These are phyloP conservation scores for Penicillium mononematosum DNA, from an alignment of 495 filamentous ascomycete genomes.

Conservation along the genomic window DNA sequence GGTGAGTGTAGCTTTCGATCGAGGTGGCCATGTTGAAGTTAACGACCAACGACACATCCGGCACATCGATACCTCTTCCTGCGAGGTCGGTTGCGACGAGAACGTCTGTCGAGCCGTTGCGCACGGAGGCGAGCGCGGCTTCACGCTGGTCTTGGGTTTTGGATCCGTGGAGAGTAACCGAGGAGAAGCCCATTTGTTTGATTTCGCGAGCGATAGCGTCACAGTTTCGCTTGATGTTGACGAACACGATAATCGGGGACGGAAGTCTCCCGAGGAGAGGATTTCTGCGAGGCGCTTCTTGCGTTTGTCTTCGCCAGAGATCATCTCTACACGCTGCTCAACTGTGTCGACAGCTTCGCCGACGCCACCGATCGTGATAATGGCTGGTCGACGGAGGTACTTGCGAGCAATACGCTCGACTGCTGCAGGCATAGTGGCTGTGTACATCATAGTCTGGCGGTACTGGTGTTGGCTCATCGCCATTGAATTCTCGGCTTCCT, in stretches of 20 bases:
- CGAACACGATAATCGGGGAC: constrained; percentile 97
- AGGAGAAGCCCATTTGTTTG: constrained; percentile 88
- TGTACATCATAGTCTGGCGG: constrained; percentile 99
- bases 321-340: constrained; percentile 93
- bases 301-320: constrained; percentile 89
- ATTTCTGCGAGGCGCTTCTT: constrained; percentile 97
- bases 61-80: constrained; percentile 96
- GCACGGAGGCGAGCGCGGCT: constrained; percentile 83
- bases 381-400: constrained; percentile 90
- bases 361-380: constrained; percentile 90
- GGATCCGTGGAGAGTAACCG: constrained; percentile 88
- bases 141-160: constrained; percentile 99
- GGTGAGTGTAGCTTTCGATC: constrained; percentile 96
- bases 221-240: constrained; percentile 99
- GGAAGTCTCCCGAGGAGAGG: constrained; percentile 79
- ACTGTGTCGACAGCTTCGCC: constrained; percentile 99
- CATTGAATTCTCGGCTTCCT: constrained; percentile 84
- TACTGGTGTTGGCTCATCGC: constrained; percentile 87
- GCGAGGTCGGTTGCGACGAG: constrained; percentile 98
- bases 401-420: constrained; percentile 96
- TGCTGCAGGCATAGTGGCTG: constrained; percentile 91
- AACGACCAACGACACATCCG: constrained; percentile 87
- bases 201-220: constrained; percentile 94
- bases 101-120: constrained; percentile 75
- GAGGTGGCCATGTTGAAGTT: constrained; percentile 98